A percentile compares a stretch with the other conserved stretches of the same genome.
These are phyloP conservation scores for Aristolochia californica DNA, from an alignment of 164 flowering plant genomes.

Conservation along the genomic window DNA sequence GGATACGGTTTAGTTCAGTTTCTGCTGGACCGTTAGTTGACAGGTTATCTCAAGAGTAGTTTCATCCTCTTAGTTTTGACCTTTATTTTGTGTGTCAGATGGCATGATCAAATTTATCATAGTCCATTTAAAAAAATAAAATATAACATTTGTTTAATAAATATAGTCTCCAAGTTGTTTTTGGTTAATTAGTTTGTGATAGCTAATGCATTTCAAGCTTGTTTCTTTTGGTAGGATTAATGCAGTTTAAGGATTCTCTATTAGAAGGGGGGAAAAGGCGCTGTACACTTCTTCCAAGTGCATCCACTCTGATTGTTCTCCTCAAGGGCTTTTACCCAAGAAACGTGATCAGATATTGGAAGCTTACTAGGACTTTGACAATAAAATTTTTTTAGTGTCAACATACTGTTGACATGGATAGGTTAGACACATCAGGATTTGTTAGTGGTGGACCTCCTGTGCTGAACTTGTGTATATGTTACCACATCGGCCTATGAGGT, in stretches of 20 bases:
- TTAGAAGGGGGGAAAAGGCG: constrained; percentile 22
- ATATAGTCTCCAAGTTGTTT: too few species aligned
- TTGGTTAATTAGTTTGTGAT: too few species aligned
- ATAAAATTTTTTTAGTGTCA: constrained; percentile 4
- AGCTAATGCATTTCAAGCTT: too few species aligned
- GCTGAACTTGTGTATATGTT: constrained; percentile 9
- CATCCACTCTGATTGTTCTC: constrained; percentile 16
- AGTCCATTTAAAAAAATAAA: too few species aligned
- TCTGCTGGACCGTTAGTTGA: background rate
- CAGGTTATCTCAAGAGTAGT: background rate
- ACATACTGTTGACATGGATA: constrained; percentile 15
- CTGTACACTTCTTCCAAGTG: constrained; percentile 21
- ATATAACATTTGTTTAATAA: too few species aligned
- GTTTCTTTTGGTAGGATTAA: constrained; percentile 22
- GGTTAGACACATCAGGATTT: constrained; percentile 40
- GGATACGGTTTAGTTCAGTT: background rate
- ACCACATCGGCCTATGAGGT: constrained; percentile 7
- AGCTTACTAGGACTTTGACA: constrained; percentile 7
- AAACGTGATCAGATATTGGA: constrained; percentile 46
- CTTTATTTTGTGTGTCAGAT: background rate
- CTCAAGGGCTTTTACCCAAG: constrained; percentile 53
- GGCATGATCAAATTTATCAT: background rate
- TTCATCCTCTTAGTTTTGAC: background rate
- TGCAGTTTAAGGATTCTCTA: constrained; percentile 30
- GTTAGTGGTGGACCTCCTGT: constrained; percentile 58